Base-by-base conservation (phyloP, 257 asterid species). In the Buddleja alternifolia region DNA sequence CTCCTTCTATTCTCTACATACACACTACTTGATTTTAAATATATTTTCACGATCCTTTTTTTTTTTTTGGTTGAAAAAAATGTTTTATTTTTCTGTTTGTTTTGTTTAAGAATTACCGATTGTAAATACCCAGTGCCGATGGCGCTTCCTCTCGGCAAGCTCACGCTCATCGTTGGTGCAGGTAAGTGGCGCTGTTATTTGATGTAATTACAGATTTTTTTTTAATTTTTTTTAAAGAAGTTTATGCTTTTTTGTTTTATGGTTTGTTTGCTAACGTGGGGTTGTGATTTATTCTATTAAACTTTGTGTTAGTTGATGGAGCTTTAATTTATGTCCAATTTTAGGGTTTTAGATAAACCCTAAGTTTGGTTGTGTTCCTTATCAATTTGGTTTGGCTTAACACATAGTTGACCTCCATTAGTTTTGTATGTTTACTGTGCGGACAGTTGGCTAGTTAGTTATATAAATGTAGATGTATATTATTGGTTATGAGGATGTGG, bases 81-180 rank as follows among this genome's bases (percentile, higher is more conserved):
- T 75, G 77, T 29, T 44, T 58, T 29, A 23, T 57, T 21, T 1
- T 4, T 32, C 34, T 54, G 71, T 72, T 74, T 57, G 70, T 63
- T 69, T 72, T 41, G 21, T 15, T 65, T 53, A 16, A 59, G 36
- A 53, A 47, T 36, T 42, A 48, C 71, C 68, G 57, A 36, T 67
- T 67, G 46, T 63, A 7, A 63, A 12, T 34, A n/a, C 59, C 45
- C 60, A 24, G 75, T 63, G 79, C 55, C 47, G 9, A 91, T 91
- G 97, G 96, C 99, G 60, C 90, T 93, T 59, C 78, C 97, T 59
- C 71, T 93, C 36, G 96, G 95, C 75, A 93, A 93, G 90, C 88
- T 93, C 64, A 71, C 93, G 11, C 75, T 93, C 70, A 68, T 90
- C 83, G 79, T 89, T 46, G 99, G 99, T 65, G 94, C 99, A 68